Evolutionary conservation across 176 grass and related monocot genomes (phyloP).

Genomic region (Bonia amplexicaulis): DNA sequence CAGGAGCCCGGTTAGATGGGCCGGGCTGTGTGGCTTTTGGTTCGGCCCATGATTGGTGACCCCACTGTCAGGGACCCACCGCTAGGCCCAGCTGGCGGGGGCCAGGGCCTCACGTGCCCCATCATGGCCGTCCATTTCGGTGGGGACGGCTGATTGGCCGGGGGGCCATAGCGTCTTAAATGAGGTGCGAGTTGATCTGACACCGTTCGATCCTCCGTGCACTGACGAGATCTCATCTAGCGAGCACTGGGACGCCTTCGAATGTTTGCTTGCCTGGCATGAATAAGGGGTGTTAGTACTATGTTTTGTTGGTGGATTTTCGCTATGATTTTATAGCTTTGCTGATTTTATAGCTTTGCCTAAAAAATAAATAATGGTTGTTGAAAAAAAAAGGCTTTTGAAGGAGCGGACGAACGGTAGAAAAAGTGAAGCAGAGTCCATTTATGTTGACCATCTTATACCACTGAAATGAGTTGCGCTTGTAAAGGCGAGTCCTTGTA

Average conservation of each 20-base stretch:
- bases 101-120: neutral
- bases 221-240: neutral
- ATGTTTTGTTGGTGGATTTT: too few species aligned
- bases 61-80: neutral
- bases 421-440: neutral
- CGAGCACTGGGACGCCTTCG: too few species aligned
- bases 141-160: neutral
- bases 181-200: neutral
- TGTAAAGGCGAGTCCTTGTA: neutral
- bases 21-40: neutral
- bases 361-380: too few species aligned
- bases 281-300: too few species aligned
- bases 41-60: slow-evolving; percentile 24
- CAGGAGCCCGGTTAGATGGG: neutral
- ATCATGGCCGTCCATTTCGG: neutral
- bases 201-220: neutral
- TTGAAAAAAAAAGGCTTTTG: too few species aligned
- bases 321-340: too few species aligned
- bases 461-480: neutral
- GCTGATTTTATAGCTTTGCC: too few species aligned
- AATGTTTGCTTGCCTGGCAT: neutral
- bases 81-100: slow-evolving; percentile 2
- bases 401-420: too few species aligned
- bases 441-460: neutral
- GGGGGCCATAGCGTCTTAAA: neutral